These are phyloP conservation scores for Neonectria punicea DNA, from an alignment of 2,329 filamentous ascomycete species.

Conservation along the genomic window DNA sequence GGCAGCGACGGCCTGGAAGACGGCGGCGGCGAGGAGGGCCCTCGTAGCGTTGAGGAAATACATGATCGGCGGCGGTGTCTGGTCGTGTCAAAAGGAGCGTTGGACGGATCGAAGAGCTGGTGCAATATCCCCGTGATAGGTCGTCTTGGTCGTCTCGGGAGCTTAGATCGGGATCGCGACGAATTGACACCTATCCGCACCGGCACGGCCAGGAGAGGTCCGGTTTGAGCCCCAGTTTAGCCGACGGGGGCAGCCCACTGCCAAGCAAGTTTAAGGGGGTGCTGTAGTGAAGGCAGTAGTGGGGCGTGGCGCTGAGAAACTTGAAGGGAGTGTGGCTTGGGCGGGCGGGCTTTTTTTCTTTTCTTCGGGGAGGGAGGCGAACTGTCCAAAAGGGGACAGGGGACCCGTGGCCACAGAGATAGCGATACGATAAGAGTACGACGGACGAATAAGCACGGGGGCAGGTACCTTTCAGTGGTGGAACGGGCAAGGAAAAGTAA, in stretches of 20 bases:
- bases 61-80: constrained; percentile 35
- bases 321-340: constrained; percentile 14
- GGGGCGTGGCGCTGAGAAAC: constrained; percentile 7
- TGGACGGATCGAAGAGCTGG: background rate
- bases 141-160: constrained; percentile 22
- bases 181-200: constrained; percentile 48
- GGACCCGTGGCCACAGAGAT: constrained; percentile 29
- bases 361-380: constrained; percentile 10
- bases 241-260: constrained; percentile 21
- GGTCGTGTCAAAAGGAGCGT: constrained; percentile 14
- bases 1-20: constrained; percentile 71
- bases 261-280: constrained; percentile 8
- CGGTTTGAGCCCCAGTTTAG: constrained; percentile 36
- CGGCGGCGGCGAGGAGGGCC: constrained; percentile 54
- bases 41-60: constrained; percentile 52
- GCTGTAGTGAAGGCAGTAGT: background rate
- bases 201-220: constrained; percentile 16
- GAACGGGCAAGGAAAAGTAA: background rate
- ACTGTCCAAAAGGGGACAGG: constrained; percentile 36
- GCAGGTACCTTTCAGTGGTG: background rate
- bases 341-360: background rate
- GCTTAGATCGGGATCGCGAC: constrained; percentile 35
- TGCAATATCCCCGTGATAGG: constrained; percentile 17
- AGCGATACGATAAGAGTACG: constrained; percentile 25
- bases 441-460: background rate